Evolutionary conservation across 495 filamentous ascomycete genomes (phyloP), one percentile per base, ranked within the genome.

Genomic region (Bryoglossum gracile): DNA sequence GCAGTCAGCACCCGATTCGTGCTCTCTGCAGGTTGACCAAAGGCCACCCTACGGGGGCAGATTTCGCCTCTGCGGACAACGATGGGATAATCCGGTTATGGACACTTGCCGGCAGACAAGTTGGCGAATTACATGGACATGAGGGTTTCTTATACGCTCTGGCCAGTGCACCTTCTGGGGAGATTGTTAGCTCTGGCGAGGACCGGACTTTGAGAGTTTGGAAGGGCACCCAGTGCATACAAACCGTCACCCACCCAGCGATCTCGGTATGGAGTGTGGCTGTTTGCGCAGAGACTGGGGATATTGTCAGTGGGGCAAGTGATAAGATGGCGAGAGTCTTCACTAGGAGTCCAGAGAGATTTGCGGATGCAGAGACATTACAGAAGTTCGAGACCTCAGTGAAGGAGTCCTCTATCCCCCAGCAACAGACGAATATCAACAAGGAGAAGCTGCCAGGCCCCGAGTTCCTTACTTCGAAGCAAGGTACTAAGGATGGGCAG

Each of bases 181-280:
- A 95, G 56, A 68, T 99, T 14, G 86, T 91, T 35, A 96, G 90
- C 63, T 81, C 87, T 2, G 87, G 88, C 8, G 94, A 99, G 64
- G 94, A 99, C 66, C 81, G 94, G 38, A 95, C 94, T 8, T 77
- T 91, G 14, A 73, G 87, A 41, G 73, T 99, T 58, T 99, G 94
- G 94, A 80, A 77, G 51, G 82, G 81, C 30, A 77, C 65, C 14
- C 71, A 89, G 40, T 96, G 90, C 60, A 68, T 95, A 44, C 94
- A 99, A 66, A 95, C 89, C 9, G 97, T 99, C 50, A 95, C 90
- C 3, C 94, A 95, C 62, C 94, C 94, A 28, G 94, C 94, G 10
- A 95, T 96, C 30, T 95, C 90, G 0, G 89, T 99, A 1, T 99
- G 94, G 94, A 70, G 78, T 33, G 87, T 99, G 34, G 86, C 89